Evolutionary conservation across 2,329 filamentous ascomycete genomes (phyloP), one percentile per base, ranked within the genome.

Genomic region (Knoxdaviesia capensis): DNA sequence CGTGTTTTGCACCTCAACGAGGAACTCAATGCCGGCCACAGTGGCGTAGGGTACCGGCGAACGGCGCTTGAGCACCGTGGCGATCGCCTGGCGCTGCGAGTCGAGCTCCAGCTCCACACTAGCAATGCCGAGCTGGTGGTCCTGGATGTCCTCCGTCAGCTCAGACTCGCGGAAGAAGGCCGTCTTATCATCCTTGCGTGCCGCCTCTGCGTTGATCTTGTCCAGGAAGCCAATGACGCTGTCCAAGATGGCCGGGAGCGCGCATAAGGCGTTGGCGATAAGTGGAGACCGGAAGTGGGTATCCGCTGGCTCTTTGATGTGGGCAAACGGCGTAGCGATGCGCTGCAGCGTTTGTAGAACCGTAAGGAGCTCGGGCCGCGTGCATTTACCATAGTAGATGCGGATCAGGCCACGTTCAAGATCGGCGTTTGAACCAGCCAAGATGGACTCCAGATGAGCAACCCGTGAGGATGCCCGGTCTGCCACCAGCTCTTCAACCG

Each of bases 371-470:
- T 98, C 90, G 0, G 87, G 80, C 0, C 90, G 77, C 1, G 83
- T 81, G 57, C 87, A 96, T 61, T 93, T 94, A 40, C 87, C 86
- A 59, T 98, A 98, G 63, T 96, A 98, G 45, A 98, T 93, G 38
- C 90, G 75, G 52, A 96, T 87, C 38, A 98, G 65, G 46, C 83
- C 90, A 50, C 90, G 86, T 59, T 98, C 90, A 5, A 98, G 72
- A 54, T 98, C 90, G 5, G 72, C 76, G 54, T 71, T 84, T 46
- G 80, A 77, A 45, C 69, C 79, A 30, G 68, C 64, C 1, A 98
- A 67, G 7, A 96, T 62, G 20, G 64, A 68, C 48, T 77, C 80
- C 2, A 96, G 59, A 47, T 80, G 79, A 50, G 92, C 83, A 4
- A 87, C 76, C 11, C 71, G 67, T 6, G 67, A 59, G 0, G 74